Base-by-base conservation (phyloP, 371 early-diverging fungal species). In the Mortierella sp. region DNA sequence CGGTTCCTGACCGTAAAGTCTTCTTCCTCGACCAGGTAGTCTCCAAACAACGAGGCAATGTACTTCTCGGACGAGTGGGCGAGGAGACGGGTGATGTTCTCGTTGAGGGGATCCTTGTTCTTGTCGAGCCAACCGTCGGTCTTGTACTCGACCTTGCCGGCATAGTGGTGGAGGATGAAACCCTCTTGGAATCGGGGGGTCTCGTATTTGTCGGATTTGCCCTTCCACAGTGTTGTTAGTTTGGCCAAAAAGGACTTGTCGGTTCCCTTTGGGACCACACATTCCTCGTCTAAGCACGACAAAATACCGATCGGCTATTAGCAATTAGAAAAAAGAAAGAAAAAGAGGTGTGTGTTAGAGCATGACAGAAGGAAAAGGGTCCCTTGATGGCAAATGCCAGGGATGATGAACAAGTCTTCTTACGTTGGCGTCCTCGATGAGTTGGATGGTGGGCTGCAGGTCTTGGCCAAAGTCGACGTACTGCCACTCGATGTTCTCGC, bases 391-490 rank as follows among this genome's bases (percentile, higher is more conserved):
- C 0, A 1, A n/a, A 50, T 22, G 9, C 16, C 48, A 9, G 29
- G 24, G 16, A 48, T 6, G 9, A 11, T 37, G 34, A 34, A 26
- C 11, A 19, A 10, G 64, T 34, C 58, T 0, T 5, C 90, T 89
- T 89, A 92, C 94, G 82, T 96, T 95, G 7, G 94, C 90, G 79
- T 96, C 97, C 85, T 99, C 99, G 76, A 99, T 98, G 70, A 99
- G 87, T 65, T 99, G 97, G 77, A 99, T 99, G 13, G 99, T 99
- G 4, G 99, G 99, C 85, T 99, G 99, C 66, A 99, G 86, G 82
- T 99, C 99, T 55, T 99, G 92, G 11, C 99, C 99, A 90, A 99
- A 99, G 88, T 99, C 99, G 71, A 99, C 98, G 84, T 96, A 98
- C 82, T 97, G 94, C 98, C 99, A 99, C 63, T 99, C 98, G 74